Conservation (phyloP, 495 filamentous ascomycete species). For the Aspergillus baeticus region DNA sequence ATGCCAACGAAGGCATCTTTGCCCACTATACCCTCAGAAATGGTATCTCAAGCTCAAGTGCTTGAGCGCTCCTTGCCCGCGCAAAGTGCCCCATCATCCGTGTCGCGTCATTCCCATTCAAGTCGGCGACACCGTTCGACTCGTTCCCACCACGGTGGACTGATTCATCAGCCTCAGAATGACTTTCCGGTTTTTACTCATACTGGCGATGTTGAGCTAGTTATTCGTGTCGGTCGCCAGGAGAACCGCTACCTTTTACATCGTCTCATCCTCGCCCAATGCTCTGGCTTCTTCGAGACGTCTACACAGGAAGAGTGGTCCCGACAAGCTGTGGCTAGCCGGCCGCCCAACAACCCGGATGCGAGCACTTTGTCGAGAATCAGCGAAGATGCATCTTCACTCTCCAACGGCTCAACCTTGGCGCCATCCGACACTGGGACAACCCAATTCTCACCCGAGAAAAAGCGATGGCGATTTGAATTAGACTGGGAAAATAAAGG, state of each 20-base stretch:
- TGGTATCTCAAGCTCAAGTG: slow-evolving; percentile 75
- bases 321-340: slow-evolving; percentile 33
- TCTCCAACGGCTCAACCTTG: slow-evolving; percentile 43
- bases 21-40: slow-evolving; percentile 27
- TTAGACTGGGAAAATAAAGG: slow-evolving; percentile 71
- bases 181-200: slow-evolving; percentile 91
- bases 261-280: slow-evolving; percentile 78
- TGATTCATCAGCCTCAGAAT: slow-evolving; percentile 70
- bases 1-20: slow-evolving; percentile 21
- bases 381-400: slow-evolving; percentile 51
- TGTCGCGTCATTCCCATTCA: slow-evolving; percentile 54
- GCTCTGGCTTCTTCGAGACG: slow-evolving; percentile 90
- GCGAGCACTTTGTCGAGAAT: slow-evolving; percentile 52
- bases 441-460: slow-evolving; percentile 35
- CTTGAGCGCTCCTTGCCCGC: slow-evolving; percentile 50
- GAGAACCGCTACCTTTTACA: slow-evolving; percentile 85
- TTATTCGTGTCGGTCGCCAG: slow-evolving; percentile 67
- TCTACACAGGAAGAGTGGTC: slow-evolving; percentile 88
- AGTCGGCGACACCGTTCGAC: slow-evolving; percentile 66
- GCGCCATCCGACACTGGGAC: slow-evolving; percentile 39
- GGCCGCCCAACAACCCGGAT: slow-evolving; percentile 26
- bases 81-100: slow-evolving; percentile 57
- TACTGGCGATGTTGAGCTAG: slow-evolving; percentile 86
- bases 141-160: slow-evolving; percentile 78
- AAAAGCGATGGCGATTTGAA: slow-evolving; percentile 80